Percentiles rank a stretch among this genome's conserved stretches.
Evolutionary conservation across 352 stramenopile genomes (phyloP).

Genomic region (Phytophthora cajani): DNA sequence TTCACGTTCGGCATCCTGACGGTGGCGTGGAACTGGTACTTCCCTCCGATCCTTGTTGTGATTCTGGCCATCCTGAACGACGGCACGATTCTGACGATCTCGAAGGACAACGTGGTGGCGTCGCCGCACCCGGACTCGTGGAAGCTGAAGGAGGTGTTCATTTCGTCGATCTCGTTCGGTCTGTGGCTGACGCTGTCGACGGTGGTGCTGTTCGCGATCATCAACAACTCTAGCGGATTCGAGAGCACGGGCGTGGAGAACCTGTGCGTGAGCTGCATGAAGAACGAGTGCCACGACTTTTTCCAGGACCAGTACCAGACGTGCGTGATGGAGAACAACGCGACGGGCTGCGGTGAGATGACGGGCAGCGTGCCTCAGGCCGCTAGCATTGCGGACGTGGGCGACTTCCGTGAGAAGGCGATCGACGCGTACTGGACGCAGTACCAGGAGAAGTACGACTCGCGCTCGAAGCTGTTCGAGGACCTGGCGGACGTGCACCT

Average conservation of each 20-base stretch:
- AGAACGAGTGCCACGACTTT: conserved; percentile 63
- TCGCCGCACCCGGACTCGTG: conserved; percentile 71
- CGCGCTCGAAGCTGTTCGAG: conserved; percentile 54
- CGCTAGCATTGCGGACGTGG: conserved; percentile 43
- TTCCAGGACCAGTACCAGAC: conserved; percentile 60
- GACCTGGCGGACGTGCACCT: conserved; percentile 66
- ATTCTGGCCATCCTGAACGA: conserved; percentile 93
- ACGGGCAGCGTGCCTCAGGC: conserved; percentile 55
- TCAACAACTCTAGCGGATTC: conserved; percentile 71
- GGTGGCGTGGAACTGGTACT: conserved; percentile 89
- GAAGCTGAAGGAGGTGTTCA: conserved; percentile 78
- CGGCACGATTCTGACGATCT: conserved; percentile 84
- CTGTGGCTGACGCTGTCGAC: conserved; percentile 73
- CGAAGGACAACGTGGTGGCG: conserved; percentile 76
- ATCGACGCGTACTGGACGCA: conserved; percentile 52
- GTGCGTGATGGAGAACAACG: conserved; percentile 55
- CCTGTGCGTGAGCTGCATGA: conserved; percentile 68
- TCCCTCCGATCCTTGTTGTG: conserved; percentile 89
- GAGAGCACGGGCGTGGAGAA: conserved; percentile 61
- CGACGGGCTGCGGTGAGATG: conserved; percentile 66
- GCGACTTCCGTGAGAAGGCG: conserved; percentile 45
- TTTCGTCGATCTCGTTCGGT: conserved; percentile 71
- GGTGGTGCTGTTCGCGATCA: conserved; percentile 63
- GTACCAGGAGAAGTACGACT: conserved; percentile 60
- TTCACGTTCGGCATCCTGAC: conserved; percentile 89